Percentiles rank a stretch among this genome's conserved stretches.
Conservation (phyloP, 495 filamentous ascomycete genomes). For the Rusavskia elegans region DNA sequence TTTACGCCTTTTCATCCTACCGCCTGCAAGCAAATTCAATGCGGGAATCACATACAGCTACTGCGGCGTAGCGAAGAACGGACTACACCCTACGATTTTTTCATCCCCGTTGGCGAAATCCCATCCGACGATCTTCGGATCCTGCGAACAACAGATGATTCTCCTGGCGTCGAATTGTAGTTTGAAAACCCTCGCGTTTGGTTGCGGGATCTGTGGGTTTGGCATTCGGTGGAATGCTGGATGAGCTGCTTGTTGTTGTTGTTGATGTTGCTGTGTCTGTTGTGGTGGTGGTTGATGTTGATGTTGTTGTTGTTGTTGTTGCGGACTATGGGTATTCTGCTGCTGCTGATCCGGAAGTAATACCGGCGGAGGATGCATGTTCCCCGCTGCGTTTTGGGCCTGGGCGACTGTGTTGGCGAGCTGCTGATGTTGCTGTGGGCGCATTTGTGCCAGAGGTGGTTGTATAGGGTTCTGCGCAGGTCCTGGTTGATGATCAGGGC, state of each 20-base stretch:
- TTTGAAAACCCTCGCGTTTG: slow-evolving; percentile 76
- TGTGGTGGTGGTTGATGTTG: background rate
- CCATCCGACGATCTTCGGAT: slow-evolving; percentile 87
- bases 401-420: background rate
- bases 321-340: background rate
- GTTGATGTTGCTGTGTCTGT: background rate
- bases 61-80: slow-evolving; percentile 43
- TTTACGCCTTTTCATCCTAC: no score
- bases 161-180: slow-evolving; percentile 88
- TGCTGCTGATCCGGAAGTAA: background rate
- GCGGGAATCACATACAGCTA: no score
- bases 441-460: background rate
- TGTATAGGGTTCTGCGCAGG: background rate
- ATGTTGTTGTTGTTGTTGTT: background rate
- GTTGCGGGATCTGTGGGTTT: slow-evolving; percentile 15
- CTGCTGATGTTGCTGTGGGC: background rate
- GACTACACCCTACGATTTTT: slow-evolving; percentile 63
- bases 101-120: slow-evolving; percentile 88
- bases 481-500: slow-evolving; percentile 2
- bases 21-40: no score
- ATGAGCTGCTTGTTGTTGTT: background rate
- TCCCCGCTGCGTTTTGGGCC: background rate
- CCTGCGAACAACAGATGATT: slow-evolving; percentile 87
- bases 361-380: background rate
- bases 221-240: slow-evolving; percentile 2